Evolutionary conservation across 495 filamentous ascomycete genomes (phyloP), one percentile per base, ranked within the genome.

Genomic region (Cryomyces minteri): DNA sequence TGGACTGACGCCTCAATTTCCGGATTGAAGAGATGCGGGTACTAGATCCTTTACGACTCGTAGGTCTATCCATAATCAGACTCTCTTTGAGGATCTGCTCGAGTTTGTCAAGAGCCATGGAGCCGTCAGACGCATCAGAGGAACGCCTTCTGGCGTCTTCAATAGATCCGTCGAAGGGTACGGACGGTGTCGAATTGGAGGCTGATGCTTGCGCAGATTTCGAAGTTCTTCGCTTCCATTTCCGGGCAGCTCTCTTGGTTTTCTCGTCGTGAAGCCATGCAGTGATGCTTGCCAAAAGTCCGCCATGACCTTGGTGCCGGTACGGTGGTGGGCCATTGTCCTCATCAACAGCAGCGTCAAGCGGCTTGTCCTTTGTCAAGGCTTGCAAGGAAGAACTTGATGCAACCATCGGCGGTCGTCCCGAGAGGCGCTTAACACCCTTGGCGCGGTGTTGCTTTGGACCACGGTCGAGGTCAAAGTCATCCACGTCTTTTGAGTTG

Each of bases 211-310:
- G 39, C 11, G 43, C 51, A 37, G 33, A 51, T 51, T 11, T 58
- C 39, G 47, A 28, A 28, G 39, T 42, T 40, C 48, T 51, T 36
- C 39, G 48, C 46, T 62, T 65, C 7, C 64, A 57, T 52, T 70
- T 73, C 43, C 67, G 67, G 14, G 62, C 59, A 43, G 68, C 68
- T 52, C 68, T 74, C 58, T 79, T 84, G 30, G 64, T 57, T 59
- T 80, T 82, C 58, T 93, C 84, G 38, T 73, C 70, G 44, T 84
- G 71, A 37, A 94, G 66, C 87, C 87, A 94, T 47, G 79, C 75
- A 18, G 69, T 66, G 25, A 94, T 76, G 56, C 88, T 82, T 38
- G 72, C 67, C 36, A 88, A 57, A 5, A 94, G 62, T 44, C 61
- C 68, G 51, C 74, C 53, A 36, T 62, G 51, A 7, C 18, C 18